Evolutionary conservation across 202 grass and related monocot genomes (phyloP).

Genomic region (Sporobolus alterniflorus): DNA sequence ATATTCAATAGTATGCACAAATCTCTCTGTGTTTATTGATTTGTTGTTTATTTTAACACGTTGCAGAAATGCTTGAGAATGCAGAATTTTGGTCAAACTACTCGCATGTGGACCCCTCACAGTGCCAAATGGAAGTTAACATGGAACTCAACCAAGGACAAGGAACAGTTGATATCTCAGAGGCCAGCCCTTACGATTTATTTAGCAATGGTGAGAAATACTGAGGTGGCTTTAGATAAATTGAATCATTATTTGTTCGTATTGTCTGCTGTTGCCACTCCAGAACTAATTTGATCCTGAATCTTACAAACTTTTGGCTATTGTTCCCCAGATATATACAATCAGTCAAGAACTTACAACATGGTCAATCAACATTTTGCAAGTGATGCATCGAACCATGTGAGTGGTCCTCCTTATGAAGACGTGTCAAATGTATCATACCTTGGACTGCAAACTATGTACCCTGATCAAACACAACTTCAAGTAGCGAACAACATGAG

Average conservation of each 20-base stretch:
- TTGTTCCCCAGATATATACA: slow-evolving; percentile 33
- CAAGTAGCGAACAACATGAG: slow-evolving; percentile 29
- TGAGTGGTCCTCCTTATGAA: slow-evolving; percentile 20
- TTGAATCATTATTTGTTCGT: neutral
- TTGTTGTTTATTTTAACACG: slow-evolving; percentile 1
- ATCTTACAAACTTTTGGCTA: neutral
- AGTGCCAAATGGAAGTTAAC: slow-evolving; percentile 43
- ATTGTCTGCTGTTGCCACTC: neutral
- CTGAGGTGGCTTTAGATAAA: neutral
- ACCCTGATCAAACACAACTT: slow-evolving; percentile 36
- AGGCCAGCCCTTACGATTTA: slow-evolving; percentile 23
- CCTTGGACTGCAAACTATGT: slow-evolving; percentile 20
- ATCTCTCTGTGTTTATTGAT: neutral
- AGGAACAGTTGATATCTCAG: slow-evolving; percentile 26
- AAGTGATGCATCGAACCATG: slow-evolving; percentile 33
- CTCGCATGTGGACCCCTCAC: slow-evolving; percentile 17
- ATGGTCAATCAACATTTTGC: slow-evolving; percentile 41
- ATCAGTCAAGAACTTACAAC: slow-evolving; percentile 24
- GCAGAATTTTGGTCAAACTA: slow-evolving; percentile 44
- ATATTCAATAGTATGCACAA: neutral
- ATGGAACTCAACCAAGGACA: slow-evolving; percentile 30
- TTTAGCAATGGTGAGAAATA: slow-evolving; percentile 39
- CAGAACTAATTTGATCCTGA: neutral
- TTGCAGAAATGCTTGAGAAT: slow-evolving; percentile 32
- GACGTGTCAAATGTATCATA: slow-evolving; percentile 38